Evolutionary conservation across 768 basidiomycete species (phyloP).

Genomic region (Tulasnella sp.): DNA sequence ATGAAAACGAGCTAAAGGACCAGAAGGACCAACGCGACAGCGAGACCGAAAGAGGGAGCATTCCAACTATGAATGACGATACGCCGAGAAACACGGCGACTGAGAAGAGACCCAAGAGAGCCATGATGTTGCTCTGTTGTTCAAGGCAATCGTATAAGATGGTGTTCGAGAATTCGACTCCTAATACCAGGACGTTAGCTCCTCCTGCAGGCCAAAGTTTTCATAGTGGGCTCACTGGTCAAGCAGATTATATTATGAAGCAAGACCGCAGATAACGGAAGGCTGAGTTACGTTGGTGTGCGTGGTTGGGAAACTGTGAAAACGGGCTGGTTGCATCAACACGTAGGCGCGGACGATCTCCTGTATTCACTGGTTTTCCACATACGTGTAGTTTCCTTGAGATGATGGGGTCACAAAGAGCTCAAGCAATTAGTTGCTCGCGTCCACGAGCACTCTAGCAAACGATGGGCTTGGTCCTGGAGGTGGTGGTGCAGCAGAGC

Average conservation of each 20-base stretch:
- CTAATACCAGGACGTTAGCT: not conserved
- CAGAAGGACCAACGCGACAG: conserved; percentile 61
- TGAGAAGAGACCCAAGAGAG: conserved; percentile 41
- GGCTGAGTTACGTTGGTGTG: not conserved
- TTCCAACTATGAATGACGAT: conserved; percentile 63
- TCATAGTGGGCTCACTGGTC: not conserved
- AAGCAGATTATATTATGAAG: not conserved
- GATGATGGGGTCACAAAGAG: not conserved
- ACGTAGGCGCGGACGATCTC: not conserved
- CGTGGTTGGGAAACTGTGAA: not conserved
- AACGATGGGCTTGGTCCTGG: not conserved
- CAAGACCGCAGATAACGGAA: not conserved
- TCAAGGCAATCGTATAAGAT: not conserved
- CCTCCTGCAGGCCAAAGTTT: not conserved
- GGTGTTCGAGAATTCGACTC: not conserved
- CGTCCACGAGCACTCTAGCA: not conserved
- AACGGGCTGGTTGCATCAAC: not conserved
- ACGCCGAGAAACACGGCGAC: conserved; percentile 45
- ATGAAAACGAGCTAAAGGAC: not conserved
- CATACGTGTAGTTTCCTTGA: not conserved
- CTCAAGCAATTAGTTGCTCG: not conserved
- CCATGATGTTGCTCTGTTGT: conserved; percentile 40
- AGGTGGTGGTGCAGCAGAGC: not conserved
- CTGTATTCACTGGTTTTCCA: not conserved
- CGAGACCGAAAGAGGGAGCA: conserved; percentile 72